Evolutionary conservation across 2,329 filamentous ascomycete genomes (phyloP), one percentile per base, ranked within the genome.

Genomic region (Stagonosporopsis rhizophila): DNA sequence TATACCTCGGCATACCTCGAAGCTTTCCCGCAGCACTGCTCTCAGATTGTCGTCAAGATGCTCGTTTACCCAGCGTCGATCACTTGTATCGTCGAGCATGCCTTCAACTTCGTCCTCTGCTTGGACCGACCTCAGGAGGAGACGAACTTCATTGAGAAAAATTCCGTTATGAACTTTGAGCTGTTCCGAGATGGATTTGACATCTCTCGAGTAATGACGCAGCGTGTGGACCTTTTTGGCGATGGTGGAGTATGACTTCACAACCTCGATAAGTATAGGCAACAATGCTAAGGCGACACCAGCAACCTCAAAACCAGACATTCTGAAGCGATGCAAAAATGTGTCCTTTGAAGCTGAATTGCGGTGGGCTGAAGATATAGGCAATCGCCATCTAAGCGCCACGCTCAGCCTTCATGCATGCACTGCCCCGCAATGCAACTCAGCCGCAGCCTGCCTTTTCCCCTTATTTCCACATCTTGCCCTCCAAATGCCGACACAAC

Each of bases 301-400:
- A n/a, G 61, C 66, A 9, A 62, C 39, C 32, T 70, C 68, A 1
- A 70, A 19, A 4, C 64, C 62, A 32, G 61, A 62, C 62, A 68
- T 68, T 1, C 1, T 7, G 17, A 23, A 4, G 39, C 15, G 8
- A 32, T 25, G 5, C 8, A 34, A 6, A 8, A 20, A 12, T 11
- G 1, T 15, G 2, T n/a, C 1, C 9, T 22, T 2, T 34, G 9
- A 1, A 7, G 20, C 2, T 12, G 9, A 2, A 2, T n/a, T 11
- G 28, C n/a, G 34, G 35, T 15, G 40, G 35, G 27, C 34, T 52
- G 40, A 25, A 11, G 6, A 22, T 32, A 27, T 25, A 42, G 4
- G 23, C 8, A 44, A 17, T 17, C 3, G 17, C 39, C 17, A 3
- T 17, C 35, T 11, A 14, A n/a, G 32, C 25, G 32, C 23, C 14